These are phyloP conservation scores for Lactarius vividus DNA, from an alignment of 768 basidiomycete genomes.

Conservation along the genomic window DNA sequence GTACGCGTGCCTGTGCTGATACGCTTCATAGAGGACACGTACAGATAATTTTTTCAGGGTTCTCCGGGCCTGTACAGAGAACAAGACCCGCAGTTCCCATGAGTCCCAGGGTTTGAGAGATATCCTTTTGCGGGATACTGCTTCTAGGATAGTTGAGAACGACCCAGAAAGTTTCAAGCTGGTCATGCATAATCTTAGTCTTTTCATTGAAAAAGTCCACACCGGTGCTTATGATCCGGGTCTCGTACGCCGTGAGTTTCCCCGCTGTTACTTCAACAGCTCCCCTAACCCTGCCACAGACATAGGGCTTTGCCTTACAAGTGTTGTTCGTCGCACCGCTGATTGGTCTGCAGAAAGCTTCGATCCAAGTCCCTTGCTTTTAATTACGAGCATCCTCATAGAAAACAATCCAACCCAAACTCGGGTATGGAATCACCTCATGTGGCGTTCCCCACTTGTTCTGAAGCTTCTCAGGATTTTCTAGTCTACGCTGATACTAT, in stretches of 20 bases:
- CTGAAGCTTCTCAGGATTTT: slow-evolving; percentile 47
- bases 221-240: slow-evolving; percentile 50
- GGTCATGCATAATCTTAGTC: slow-evolving; percentile 55
- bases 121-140: slow-evolving; percentile 34
- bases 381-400: slow-evolving; percentile 50
- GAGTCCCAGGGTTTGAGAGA: slow-evolving; percentile 39
- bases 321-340: slow-evolving; percentile 54
- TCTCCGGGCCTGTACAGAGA: slow-evolving; percentile 23
- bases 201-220: slow-evolving; percentile 57
- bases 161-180: slow-evolving; percentile 50
- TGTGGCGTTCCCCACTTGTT: neutral
- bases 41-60: slow-evolving; percentile 10
- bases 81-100: neutral
- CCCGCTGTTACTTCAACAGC: neutral
- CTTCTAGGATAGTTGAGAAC: slow-evolving; percentile 47
- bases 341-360: slow-evolving; percentile 49
- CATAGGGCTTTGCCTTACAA: slow-evolving; percentile 51
- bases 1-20: neutral
- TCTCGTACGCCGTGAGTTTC: slow-evolving; percentile 50
- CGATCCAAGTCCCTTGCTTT: slow-evolving; percentile 56
- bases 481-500: slow-evolving; percentile 56
- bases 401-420: slow-evolving; percentile 58
- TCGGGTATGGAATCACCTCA: slow-evolving; percentile 39
- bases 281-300: slow-evolving; percentile 38
- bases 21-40: slow-evolving; percentile 15